A percentile compares a stretch with the other conserved stretches of the same genome.
These are phyloP conservation scores for Bathelium albidoporum DNA, from an alignment of 495 filamentous ascomycete genomes.

Conservation along the genomic window DNA sequence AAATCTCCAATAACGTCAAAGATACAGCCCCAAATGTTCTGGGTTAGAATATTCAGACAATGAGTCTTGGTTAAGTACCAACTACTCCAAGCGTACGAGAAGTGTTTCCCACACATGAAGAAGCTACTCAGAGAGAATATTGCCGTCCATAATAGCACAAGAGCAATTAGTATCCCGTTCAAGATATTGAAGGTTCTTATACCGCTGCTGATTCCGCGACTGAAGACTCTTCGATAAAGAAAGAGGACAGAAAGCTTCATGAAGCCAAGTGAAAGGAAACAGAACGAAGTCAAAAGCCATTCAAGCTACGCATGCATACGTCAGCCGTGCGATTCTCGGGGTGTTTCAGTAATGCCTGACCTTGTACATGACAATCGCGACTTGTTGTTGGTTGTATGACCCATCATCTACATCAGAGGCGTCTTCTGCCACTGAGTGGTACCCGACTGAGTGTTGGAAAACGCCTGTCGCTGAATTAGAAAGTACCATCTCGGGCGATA, in stretches of 20 bases:
- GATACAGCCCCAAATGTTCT: constrained; percentile 1
- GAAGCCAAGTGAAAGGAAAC: constrained; percentile 2
- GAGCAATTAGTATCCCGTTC: background rate
- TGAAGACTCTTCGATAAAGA: background rate
- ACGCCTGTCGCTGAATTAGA: background rate
- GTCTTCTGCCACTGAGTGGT: background rate
- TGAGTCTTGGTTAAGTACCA: background rate
- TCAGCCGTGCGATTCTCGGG: background rate
- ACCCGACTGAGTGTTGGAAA: background rate
- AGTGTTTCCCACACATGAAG: constrained; percentile 4
- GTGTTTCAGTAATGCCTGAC: background rate
- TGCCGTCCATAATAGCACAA: background rate
- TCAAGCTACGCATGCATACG: background rate
- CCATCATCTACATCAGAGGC: background rate
- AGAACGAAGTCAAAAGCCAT: background rate
- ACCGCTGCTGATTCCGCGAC: background rate
- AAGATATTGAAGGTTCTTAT: background rate
- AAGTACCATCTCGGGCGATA: too few species aligned
- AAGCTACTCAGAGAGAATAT: background rate
- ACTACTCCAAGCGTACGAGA: background rate
- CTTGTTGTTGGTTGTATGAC: background rate
- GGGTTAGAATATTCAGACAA: background rate
- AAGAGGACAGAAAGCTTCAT: constrained; percentile 3
- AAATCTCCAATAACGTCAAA: background rate
- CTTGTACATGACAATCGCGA: background rate